Base-by-base conservation (phyloP, 2,329 filamentous ascomycete genomes). In the Hymenoscyphus albidus region DNA sequence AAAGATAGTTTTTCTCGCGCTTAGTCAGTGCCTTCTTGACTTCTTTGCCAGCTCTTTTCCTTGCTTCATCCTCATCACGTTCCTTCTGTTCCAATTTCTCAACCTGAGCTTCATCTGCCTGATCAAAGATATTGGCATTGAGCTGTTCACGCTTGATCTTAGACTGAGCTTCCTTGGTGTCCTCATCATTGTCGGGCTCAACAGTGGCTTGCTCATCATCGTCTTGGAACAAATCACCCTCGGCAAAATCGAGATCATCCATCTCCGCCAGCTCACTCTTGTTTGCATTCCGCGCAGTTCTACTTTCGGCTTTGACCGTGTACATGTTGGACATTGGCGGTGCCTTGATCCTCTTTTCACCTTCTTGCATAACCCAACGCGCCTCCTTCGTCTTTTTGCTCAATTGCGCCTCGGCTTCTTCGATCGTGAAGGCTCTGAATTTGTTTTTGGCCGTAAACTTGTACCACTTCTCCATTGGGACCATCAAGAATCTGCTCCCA, bases 381-480 rank as follows among this genome's bases (percentile, higher is more conserved):
- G 90, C 88, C 58, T 90, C 85, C 65, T 88, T 89, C 58, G 87
- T 83, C 76, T 92, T 92, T 76, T 91, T 90, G 65, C 84, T 87
- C 89, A 96, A 92, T 64, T 88, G 82, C 63, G 89, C 89, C 75
- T 98, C 93, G 0, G 91, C 92, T 74, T 97, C 89, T 67, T 97
- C 93, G 12, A 93, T 87, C 0, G 87, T 89, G 76, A 93, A 85
- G 0, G 87, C 84, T 74, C 89, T 88, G 74, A 95, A 94, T 12
- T 89, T 85, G 63, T 92, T 90, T 75, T 94, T 94, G 55, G 88
- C 83, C 3, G 85, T 88, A 75, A 97, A 96, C 63, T 87, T 90
- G 79, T 99, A 99, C 88, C 91, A 97, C 74, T 97, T 97, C 77
- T 99, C 94, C 18, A 98, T 79, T 0, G 96, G 96, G 2, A 97